Conservation (phyloP, 2,329 filamentous ascomycete species). For the Kalaharituber pfeilii region DNA sequence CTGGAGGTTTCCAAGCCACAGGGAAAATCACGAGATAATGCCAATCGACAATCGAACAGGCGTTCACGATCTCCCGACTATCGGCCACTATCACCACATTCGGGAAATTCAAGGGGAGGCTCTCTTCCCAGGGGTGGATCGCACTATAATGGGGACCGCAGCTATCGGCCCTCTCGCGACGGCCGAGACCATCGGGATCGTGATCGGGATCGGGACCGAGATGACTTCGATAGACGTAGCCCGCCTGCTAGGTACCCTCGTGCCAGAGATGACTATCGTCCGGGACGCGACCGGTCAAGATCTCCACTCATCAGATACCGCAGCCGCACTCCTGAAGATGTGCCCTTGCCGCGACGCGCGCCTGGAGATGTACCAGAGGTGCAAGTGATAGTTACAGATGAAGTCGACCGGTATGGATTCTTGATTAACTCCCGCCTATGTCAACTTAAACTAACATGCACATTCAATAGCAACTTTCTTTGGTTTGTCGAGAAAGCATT, state of each 20-base stretch:
- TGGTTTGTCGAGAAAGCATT: slow-evolving; percentile 67
- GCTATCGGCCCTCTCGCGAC: slow-evolving; percentile 24
- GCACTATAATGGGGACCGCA: slow-evolving; percentile 24
- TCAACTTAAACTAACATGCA: slow-evolving; percentile 11
- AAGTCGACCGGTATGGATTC: slow-evolving; percentile 44
- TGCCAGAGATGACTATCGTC: slow-evolving; percentile 47
- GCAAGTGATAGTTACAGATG: slow-evolving; percentile 66
- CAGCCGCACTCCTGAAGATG: slow-evolving; percentile 50
- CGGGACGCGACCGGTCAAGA: slow-evolving; percentile 45
- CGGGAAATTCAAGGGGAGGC: slow-evolving; percentile 22
- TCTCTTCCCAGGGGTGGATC: slow-evolving; percentile 19
- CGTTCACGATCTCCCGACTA: slow-evolving; percentile 49
- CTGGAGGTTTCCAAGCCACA: slow-evolving; percentile 81
- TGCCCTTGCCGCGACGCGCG: slow-evolving; percentile 50
- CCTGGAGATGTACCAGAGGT: slow-evolving; percentile 71
- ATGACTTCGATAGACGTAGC: slow-evolving; percentile 22
- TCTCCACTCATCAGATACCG: slow-evolving; percentile 50
- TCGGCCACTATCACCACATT: slow-evolving; percentile 27
- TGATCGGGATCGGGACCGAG: slow-evolving; percentile 17
- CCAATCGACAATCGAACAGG: slow-evolving; percentile 43
- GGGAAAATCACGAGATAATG: slow-evolving; percentile 33
- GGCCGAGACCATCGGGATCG: slow-evolving; percentile 30
- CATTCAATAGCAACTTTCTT: slow-evolving; percentile 48
- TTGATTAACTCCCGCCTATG: slow-evolving; percentile 1
- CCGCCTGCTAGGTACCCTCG: slow-evolving; percentile 29